Evolutionary conservation across 1,284 basidiomycete genomes (phyloP), one percentile per base, ranked within the genome.

Genomic region (Clitocybe nebularis): DNA sequence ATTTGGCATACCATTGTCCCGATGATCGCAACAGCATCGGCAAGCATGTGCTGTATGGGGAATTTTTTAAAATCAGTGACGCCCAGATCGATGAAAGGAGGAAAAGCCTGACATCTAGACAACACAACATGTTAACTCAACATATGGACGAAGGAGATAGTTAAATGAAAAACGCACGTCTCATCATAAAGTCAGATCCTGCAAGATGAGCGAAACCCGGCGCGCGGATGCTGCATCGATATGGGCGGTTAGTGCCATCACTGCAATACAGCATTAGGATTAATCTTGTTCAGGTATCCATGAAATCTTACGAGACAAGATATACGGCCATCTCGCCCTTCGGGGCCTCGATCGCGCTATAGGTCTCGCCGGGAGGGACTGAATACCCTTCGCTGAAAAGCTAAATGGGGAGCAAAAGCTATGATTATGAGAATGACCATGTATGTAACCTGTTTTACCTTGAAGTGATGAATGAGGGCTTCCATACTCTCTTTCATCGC

Each of bases 401-500:
- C 85, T 89, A 54, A 36, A 44, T 22, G 3, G 14, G 6, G 26
- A 7, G 17, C 13, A 41, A 16, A 23, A 17, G 21, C 36, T 14
- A 13, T 6, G 20, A 30, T 9, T 29, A 9, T 14, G 33, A 39
- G n/a, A n/a, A 26, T 11, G 23, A 19, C 44, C 39, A 36, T 25
- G 10, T 56, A 13, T 17, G 17, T 21, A 28, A 10, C 19, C 28
- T n/a, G 6, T 57, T 60, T 17, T 49, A 78, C 86, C 77, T 98
- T 98, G 75, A 99, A 99, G 74, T 99, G 95, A 67, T 98, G 94
- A 57, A 98, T 97, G 51, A 97, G 77, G 9, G 88, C 84, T 69
- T 97, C 92, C 94, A 98, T 98, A 66, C 84, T 91, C 74, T 99
- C 95, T 72, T 99, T 99, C 96, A 99, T 99, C 39, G 84, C 85